Conservation (phyloP, 441 rosid genomes). For the Isatis lusitanica region DNA sequence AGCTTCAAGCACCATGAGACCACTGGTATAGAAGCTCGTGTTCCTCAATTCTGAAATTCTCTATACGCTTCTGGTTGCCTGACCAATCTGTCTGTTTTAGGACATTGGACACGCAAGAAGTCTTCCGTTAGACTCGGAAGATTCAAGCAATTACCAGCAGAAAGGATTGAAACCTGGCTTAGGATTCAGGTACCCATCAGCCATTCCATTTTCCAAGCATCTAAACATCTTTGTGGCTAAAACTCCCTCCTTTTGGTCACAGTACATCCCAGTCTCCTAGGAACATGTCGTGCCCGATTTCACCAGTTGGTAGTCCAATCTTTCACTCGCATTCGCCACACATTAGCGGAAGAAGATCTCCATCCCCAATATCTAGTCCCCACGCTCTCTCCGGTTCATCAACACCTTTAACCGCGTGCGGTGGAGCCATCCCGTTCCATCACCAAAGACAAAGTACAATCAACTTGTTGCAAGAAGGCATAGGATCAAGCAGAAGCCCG, state of each 20-base stretch:
- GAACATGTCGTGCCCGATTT: conserved; percentile 58
- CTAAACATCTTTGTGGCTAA: neutral
- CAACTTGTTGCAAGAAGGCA: conserved; percentile 56
- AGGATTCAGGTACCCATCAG: conserved; percentile 45
- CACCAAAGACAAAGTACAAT: conserved; percentile 48
- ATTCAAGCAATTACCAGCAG: conserved; percentile 37
- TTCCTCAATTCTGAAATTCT: neutral
- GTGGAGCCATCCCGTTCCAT: conserved; percentile 57
- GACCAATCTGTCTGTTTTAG: conserved; percentile 34
- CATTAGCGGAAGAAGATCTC: conserved; percentile 56
- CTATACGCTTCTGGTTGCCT: conserved; percentile 8
- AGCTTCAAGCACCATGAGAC: conserved; percentile 51
- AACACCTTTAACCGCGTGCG: conserved; percentile 56
- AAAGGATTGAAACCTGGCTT: conserved; percentile 42
- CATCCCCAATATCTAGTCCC: conserved; percentile 64
- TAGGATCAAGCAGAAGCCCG: conserved; percentile 44
- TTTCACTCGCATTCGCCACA: conserved; percentile 55
- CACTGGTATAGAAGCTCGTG: conserved; percentile 44
- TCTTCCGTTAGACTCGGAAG: conserved; percentile 41
- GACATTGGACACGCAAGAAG: conserved; percentile 48
- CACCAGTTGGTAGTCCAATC: conserved; percentile 60
- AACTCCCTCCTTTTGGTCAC: conserved; percentile 22
- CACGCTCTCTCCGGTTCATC: conserved; percentile 58
- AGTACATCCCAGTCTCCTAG: conserved; percentile 48
- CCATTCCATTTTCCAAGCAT: conserved; percentile 11